phyloP scores from a whole-genome alignment of 2,329 filamentous ascomycete species.

The Sclerotinia minor region DNA sequence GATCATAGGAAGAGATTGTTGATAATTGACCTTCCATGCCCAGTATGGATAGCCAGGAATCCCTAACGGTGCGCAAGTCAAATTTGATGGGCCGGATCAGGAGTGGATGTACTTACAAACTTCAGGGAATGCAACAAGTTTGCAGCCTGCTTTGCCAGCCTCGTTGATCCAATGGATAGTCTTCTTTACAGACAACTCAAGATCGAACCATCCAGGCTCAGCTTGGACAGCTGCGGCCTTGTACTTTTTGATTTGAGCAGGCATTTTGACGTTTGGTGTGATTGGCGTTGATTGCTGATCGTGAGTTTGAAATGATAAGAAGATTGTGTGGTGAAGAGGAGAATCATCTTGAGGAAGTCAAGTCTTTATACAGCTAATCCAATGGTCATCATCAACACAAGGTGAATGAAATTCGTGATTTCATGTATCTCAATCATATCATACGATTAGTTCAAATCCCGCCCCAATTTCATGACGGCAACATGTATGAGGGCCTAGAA shows the following conservation, averaged over 20 bases:
- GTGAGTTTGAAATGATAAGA: background rate
- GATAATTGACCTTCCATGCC: conserved; percentile 30
- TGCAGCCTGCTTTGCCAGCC: conserved; percentile 53
- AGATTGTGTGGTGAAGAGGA: background rate
- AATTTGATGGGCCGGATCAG: background rate
- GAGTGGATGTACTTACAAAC: conserved; percentile 43
- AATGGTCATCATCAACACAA: background rate
- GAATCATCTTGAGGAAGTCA: background rate
- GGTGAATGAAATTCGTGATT: background rate
- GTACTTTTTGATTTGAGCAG: conserved; percentile 25
- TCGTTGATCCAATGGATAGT: conserved; percentile 57
- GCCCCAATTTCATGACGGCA: background rate
- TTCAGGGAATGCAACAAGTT: conserved; percentile 57
- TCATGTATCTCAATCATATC: background rate
- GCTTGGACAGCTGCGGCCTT: conserved; percentile 53
- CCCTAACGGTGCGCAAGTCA: background rate
- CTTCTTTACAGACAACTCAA: conserved; percentile 55
- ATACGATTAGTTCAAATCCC: conserved; percentile 22
- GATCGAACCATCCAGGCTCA: conserved; percentile 61
- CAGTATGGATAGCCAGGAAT: conserved; percentile 57
- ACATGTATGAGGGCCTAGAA: background rate
- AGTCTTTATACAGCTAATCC: conserved; percentile 21
- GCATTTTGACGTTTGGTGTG: conserved; percentile 10
- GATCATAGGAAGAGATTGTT: conserved; percentile 28
- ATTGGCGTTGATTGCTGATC: background rate